Evolutionary conservation across 352 stramenopile genomes (phyloP).

Genomic region (Phytophthora capsici): DNA sequence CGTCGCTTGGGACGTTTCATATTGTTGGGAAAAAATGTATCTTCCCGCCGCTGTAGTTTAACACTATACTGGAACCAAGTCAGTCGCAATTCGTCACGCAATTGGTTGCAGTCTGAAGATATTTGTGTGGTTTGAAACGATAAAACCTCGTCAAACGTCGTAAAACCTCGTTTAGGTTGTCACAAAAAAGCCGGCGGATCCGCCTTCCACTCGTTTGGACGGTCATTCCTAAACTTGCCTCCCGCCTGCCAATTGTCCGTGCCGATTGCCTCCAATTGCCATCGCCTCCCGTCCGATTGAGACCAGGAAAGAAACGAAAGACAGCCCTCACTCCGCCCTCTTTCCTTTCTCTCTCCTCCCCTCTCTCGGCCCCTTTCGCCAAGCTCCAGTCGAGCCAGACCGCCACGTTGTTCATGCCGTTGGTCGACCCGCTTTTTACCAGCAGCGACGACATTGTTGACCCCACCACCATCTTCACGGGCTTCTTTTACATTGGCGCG

Average conservation of each 20-base stretch:
- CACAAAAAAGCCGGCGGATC: slow-evolving; percentile 25
- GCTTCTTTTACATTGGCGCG: slow-evolving; percentile 91
- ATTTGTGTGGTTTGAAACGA: slow-evolving; percentile 16
- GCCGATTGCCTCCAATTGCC: not conserved
- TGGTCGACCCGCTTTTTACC: slow-evolving; percentile 71
- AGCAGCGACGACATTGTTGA: slow-evolving; percentile 90
- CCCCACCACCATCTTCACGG: slow-evolving; percentile 87
- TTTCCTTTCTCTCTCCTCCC: slow-evolving; percentile 14
- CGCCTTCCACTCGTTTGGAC: slow-evolving; percentile 31
- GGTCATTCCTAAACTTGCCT: slow-evolving; percentile 38
- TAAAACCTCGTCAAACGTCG: slow-evolving; percentile 11
- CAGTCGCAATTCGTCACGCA: slow-evolving; percentile 4
- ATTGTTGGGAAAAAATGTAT: too few species aligned
- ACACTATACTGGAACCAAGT: slow-evolving; percentile 10
- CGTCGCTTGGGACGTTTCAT: too few species aligned
- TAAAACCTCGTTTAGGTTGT: slow-evolving; percentile 4
- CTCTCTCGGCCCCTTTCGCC: slow-evolving; percentile 18
- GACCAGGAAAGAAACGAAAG: slow-evolving; percentile 24
- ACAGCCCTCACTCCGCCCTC: slow-evolving; percentile 18
- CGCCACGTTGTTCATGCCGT: slow-evolving; percentile 79
- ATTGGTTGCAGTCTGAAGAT: slow-evolving; percentile 5
- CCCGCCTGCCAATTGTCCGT: not conserved
- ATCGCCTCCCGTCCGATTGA: slow-evolving; percentile 8
- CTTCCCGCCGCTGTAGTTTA: slow-evolving; percentile 7
- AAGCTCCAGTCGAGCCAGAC: slow-evolving; percentile 31